Evolutionary conservation across 1,284 basidiomycete species (phyloP), one percentile per base, ranked within the genome.

Genomic region (Polyporus tsugae): DNA sequence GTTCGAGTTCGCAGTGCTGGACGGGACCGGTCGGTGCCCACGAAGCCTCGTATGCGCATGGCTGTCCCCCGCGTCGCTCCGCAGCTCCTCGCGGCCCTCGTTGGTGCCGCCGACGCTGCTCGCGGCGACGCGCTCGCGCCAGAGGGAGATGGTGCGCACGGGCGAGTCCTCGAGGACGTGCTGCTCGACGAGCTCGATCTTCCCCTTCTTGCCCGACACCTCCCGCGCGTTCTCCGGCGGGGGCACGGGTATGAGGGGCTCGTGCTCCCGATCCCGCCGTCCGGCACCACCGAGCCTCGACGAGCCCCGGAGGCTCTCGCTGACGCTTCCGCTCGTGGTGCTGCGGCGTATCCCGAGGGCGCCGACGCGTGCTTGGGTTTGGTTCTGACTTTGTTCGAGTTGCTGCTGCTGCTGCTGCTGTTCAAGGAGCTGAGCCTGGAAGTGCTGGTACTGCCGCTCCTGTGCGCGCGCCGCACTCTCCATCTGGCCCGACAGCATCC

Each of bases 401-500:
- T 42, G 63, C 15, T 19, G 52, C 15, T 46, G 62, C 7, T 63
- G 52, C n/a, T 63, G 52, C n/a, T 53, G 60, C 10, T 64, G 61
- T 13, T 38, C 36, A 15, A 39, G 65, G 57, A 46, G 38, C 15
- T 39, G 58, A 15, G 41, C 59, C 22, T 64, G 55, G 33, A 35
- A 60, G 22, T 60, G 53, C 22, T 64, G 55, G 46, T 55, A 66
- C 39, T 65, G 46, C 55, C 72, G 64, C 65, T 70, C 64, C 64
- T 69, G 65, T 60, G 72, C 60, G 29, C 66, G 67, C 15, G 69
- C 72, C 15, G 62, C 69, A 62, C 70, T 78, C 63, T 81, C 75
- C 58, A 78, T 78, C 57, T 80, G 78, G 55, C 77, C 80, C 41
- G 78, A 77, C 61, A 86, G 81, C 69, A 84, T 82, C 72, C 80